Base-by-base conservation (phyloP, 768 basidiomycete genomes). In the Paxillus involutus region DNA sequence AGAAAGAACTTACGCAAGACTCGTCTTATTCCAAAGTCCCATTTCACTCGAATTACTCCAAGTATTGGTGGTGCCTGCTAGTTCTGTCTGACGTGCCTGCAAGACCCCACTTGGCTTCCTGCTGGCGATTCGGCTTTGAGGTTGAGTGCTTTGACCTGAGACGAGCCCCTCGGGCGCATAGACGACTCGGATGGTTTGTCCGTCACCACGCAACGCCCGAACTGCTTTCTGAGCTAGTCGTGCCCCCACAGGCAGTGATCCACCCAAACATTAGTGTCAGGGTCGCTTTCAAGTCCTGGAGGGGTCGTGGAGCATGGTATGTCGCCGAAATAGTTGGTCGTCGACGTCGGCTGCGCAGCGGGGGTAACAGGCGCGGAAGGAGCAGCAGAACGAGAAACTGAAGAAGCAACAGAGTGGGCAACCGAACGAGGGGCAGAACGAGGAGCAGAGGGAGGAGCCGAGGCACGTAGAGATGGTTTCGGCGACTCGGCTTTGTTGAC, bases 181-280 rank as follows among this genome's bases (percentile, higher is more conserved):
- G 60, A 67, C 4, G 71, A 47, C 42, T 53, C 65, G 45, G 69
- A 69, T 1, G 54, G 52, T 14, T 64, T 60, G 9, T 50, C 56
- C 29, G 61, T 41, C 40, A 61, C 43, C 13, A 60, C 1, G 53
- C 53, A 1, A 39, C 57, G 39, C 68, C 65, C 10, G 63, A 63
- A 16, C 55, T 63, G 3, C 56, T 59, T 12, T 63, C 63, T 7
- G 63, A 70, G 29, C 52, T n/a, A 10, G 19, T 19, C 6, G 24
- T 33, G 30, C 35, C 37, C 11, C 3, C 52, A 24, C 24, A n/a
- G n/a, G n/a, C n/a, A n/a, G n/a, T n/a, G n/a, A n/a, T n/a, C n/a
- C n/a, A n/a, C 69, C 69, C 70, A 70, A 24, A 70, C 63, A 9
- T 72, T 71, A 12, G 50, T 21, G 9, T 57, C 58, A 1, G 60